A percentile compares a stretch with the other conserved stretches of the same genome.
phyloP scores from a whole-genome alignment of 2,329 filamentous ascomycete genomes.

The Sclerotinia minor region DNA sequence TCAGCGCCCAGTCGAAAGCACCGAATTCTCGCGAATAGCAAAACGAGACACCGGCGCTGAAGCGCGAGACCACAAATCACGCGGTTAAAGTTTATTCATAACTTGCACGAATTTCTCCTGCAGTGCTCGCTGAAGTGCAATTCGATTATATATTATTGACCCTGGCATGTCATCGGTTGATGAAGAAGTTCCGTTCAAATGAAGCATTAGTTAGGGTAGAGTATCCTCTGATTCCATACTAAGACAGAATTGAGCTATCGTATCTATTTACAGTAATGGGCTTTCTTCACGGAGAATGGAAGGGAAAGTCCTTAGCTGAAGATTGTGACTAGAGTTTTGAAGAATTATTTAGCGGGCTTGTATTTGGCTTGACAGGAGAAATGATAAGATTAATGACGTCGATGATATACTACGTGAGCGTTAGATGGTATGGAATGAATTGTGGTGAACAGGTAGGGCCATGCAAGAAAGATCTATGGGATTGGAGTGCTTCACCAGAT shows the following conservation, averaged over 20 bases:
- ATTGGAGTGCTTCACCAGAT: no score
- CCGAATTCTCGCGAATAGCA: no score
- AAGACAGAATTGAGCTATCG: neutral
- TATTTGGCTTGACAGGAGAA: neutral
- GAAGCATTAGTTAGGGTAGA: neutral
- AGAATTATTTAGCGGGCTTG: neutral
- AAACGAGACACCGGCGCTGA: no score
- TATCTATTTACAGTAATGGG: neutral
- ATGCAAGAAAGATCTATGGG: no score
- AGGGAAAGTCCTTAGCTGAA: neutral
- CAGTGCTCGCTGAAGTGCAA: neutral
- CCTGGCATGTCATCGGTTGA: neutral
- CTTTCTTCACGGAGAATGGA: neutral
- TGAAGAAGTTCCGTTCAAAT: slow-evolving; percentile 4
- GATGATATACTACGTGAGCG: no score
- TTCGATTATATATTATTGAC: neutral
- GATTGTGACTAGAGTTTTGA: neutral
- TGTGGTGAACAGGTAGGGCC: no score
- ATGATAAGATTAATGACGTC: no score
- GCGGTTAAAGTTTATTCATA: no score
- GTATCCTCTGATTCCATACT: neutral
- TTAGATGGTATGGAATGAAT: no score
- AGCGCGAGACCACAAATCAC: no score
- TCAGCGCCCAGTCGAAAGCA: no score
- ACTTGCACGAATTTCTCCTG: no score